Evolutionary conservation across 2,329 filamentous ascomycete species (phyloP), one percentile per base, ranked within the genome.

Genomic region (Remersonia thermophila): DNA sequence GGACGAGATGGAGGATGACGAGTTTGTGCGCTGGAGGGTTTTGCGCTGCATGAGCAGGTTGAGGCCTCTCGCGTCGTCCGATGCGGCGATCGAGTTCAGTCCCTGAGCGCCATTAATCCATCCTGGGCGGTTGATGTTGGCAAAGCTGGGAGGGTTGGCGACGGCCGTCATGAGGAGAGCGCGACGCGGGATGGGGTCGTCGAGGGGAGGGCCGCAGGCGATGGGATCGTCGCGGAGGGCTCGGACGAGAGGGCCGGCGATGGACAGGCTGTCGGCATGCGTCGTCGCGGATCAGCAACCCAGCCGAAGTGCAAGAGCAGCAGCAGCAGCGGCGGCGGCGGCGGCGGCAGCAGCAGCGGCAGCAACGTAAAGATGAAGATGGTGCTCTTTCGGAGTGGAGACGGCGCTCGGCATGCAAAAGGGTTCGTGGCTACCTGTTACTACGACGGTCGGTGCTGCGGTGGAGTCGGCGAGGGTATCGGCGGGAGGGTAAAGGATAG

Each of bases 31-130:
- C 58, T 89, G 83, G 43, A 85, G 70, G 55, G 72, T 78, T 65
- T 94, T 95, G 51, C 86, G 83, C 54, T 84, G 83, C 71, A 83
- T 80, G 58, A 93, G 84, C 73, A 93, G 49, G 40, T 48, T 87
- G 59, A 46, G 33, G 33, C 81, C 80, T 63, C 81, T 77, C 47
- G 80, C 76, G 61, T 93, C 84, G 65, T 93, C 85, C 57, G 39
- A 36, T 18, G 78, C 65, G 62, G 81, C 83, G 76, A 85, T 83
- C 55, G 80, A 70, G 65, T 72, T 66, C 50, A 63, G 60, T 39
- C 58, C 50, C 51, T 65, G 63, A 42, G 57, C 56, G 49, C 67
- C 65, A 61, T 68, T 76, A 72, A 71, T 65, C 75, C 75, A 80
- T 77, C 64, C 66, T 67, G 72, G 66, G 59, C 74, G 68, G 54